These are phyloP conservation scores for Metschnikowia drakensbergensis DNA, from an alignment of 805 yeast genomes.

Conservation along the genomic window DNA sequence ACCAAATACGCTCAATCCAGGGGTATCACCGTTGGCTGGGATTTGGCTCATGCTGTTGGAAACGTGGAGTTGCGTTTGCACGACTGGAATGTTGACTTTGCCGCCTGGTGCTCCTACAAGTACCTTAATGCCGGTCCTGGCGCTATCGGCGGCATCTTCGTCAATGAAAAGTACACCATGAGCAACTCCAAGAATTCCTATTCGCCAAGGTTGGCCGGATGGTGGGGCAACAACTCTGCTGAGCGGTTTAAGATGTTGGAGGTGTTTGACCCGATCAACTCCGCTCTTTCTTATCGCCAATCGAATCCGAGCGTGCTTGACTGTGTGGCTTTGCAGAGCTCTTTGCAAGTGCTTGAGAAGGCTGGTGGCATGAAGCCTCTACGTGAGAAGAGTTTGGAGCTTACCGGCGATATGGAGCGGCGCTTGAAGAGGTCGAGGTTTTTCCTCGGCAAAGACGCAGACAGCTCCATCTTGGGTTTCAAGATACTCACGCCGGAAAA, in stretches of 20 bases:
- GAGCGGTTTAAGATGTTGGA: slow-evolving; percentile 79
- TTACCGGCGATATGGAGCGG: slow-evolving; percentile 56
- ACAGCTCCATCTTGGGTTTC: slow-evolving; percentile 40
- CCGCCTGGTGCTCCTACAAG: slow-evolving; percentile 92
- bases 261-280: slow-evolving; percentile 70
- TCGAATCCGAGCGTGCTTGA: slow-evolving; percentile 89
- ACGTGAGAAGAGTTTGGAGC: slow-evolving; percentile 49
- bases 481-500: slow-evolving; percentile 70
- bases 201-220: slow-evolving; percentile 80
- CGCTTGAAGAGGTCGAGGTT: slow-evolving; percentile 44
- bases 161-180: slow-evolving; percentile 52
- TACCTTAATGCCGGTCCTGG: slow-evolving; percentile 94
- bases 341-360: slow-evolving; percentile 55
- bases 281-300: slow-evolving; percentile 86
- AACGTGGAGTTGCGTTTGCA: slow-evolving; percentile 75
- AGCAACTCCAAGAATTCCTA: slow-evolving; percentile 28
- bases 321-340: slow-evolving; percentile 66
- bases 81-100: slow-evolving; percentile 90
- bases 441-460: slow-evolving; percentile 34
- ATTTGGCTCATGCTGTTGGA: slow-evolving; percentile 91
- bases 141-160: slow-evolving; percentile 80
- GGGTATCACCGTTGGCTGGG: slow-evolving; percentile 80
- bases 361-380: slow-evolving; percentile 63
- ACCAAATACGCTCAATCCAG: slow-evolving; percentile 55
- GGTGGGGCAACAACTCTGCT: slow-evolving; percentile 88